Evolutionary conservation across 805 yeast genomes (phyloP).

Genomic region (Debaryomyces maramus): DNA sequence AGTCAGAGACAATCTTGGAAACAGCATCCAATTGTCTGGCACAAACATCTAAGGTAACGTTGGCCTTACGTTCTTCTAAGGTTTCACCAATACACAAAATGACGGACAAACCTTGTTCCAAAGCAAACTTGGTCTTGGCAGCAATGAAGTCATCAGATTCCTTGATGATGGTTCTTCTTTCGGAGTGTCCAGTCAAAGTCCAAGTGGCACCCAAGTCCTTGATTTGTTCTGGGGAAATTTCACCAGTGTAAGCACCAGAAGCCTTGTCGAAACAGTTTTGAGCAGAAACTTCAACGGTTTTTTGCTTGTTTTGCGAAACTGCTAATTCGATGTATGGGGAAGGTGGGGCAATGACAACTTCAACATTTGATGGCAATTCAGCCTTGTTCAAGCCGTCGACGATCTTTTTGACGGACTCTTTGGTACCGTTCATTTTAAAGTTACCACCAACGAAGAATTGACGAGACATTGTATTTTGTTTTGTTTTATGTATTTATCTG

Average conservation of each 20-base stretch:
- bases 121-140: constrained; percentile 89
- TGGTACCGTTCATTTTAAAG: constrained; percentile 98
- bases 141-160: constrained; percentile 92
- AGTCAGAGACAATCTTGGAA: constrained; percentile 75
- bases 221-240: constrained; percentile 82
- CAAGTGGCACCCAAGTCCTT: constrained; percentile 91
- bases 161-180: constrained; percentile 91
- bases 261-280: constrained; percentile 88
- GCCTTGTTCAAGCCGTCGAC: constrained; percentile 81
- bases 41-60: constrained; percentile 81
- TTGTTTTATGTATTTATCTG: not conserved
- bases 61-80: constrained; percentile 89
- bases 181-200: constrained; percentile 98
- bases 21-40: constrained; percentile 90
- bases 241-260: constrained; percentile 98
- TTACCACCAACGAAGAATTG: constrained; percentile 98
- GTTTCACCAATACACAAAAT: constrained; percentile 98
- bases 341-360: constrained; percentile 96
- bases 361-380: constrained; percentile 71
- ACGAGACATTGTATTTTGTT: constrained; percentile 59
- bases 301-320: constrained; percentile 62
- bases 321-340: constrained; percentile 87
- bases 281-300: constrained; percentile 79
- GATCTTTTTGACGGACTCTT: constrained; percentile 78
- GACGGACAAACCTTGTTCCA: constrained; percentile 85